Base-by-base conservation (phyloP, 108 stramenopile genomes). In the Seminavis robusta region DNA sequence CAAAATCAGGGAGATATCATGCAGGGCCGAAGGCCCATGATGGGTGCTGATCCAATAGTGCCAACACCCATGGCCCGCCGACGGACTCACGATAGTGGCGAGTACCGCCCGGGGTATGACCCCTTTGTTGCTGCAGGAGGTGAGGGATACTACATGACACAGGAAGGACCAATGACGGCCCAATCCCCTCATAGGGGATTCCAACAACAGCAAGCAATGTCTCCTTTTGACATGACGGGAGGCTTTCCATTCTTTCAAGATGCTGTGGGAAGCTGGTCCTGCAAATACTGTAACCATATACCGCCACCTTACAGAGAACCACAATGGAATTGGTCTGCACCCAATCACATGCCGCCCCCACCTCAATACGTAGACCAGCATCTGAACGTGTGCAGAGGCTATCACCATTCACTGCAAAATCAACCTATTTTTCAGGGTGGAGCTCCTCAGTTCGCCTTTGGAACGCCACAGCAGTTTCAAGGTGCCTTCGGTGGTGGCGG, bases 181-280 rank as follows among this genome's bases (percentile, higher is more conserved):
- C 24, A 25, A 6, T 39, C 9, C 16, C 39, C 5, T 20, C 2
- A 10, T 16, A 15, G 13, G 34, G 24, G 32, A 23, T n/a, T n/a
- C 17, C 52, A 34, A 7, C 17, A 24, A 7, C 27, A 45, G n/a
- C n/a, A n/a, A n/a, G n/a, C n/a, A n/a, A n/a, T n/a, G n/a, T n/a
- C n/a, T n/a, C n/a, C n/a, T 1, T 59, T 45, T 28, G 63, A 70
- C 41, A 30, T 54, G 13, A 61, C 61, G 1, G 26, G 15, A 27
- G 52, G 64, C 42, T 75, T 73, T 56, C 76, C 81, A n/a, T 77
- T 63, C 46, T 68, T 70, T 33, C 65, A 74, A 50, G 81, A 71
- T 20, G 27, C 26, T 0, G 47, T 59, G 23, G 47, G 71, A 56
- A 52, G 69, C 17, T 79, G 77, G 77, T 56, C 62, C 13, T 83